These are phyloP conservation scores for Ajuga reptans DNA, from an alignment of 305 asterid genomes.

Conservation along the genomic window DNA sequence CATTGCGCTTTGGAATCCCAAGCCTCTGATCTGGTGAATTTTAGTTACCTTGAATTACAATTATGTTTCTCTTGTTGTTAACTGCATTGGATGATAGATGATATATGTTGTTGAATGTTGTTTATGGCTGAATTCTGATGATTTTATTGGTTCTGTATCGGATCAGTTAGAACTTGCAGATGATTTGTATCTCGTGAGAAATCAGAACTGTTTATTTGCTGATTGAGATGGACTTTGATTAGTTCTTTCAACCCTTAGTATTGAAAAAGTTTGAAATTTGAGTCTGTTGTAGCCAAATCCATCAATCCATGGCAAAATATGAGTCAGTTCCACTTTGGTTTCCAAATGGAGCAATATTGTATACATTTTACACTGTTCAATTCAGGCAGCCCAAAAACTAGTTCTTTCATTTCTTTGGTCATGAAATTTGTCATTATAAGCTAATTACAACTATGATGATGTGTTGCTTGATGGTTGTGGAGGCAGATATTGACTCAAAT, in stretches of 20 bases:
- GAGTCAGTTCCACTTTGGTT: not conserved
- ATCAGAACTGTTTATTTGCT: not conserved
- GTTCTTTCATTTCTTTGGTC: not conserved
- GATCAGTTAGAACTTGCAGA: not conserved
- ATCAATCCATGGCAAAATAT: not conserved
- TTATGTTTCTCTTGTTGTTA: slow-evolving; percentile 5
- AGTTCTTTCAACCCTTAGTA: not conserved
- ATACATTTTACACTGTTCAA: not conserved
- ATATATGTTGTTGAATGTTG: slow-evolving; percentile 16
- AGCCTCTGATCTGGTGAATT: slow-evolving; percentile 61
- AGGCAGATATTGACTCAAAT: not conserved
- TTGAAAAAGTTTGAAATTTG: not conserved
- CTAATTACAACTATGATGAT: not conserved
- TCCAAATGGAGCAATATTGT: not conserved
- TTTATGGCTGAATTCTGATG: slow-evolving; percentile 13
- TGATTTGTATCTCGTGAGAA: not conserved
- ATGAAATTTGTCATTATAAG: not conserved
- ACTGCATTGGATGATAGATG: not conserved
- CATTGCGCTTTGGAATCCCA: slow-evolving; percentile 94
- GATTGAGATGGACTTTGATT: not conserved
- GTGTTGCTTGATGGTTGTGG: slow-evolving; percentile 1
- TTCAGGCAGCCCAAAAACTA: not conserved
- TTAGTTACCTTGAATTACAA: slow-evolving; percentile 7
- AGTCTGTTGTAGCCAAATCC: slow-evolving; percentile 2
- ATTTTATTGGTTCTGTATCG: not conserved